Conservation (phyloP, 805 yeast genomes). For the Jamesozyma gamospora region DNA sequence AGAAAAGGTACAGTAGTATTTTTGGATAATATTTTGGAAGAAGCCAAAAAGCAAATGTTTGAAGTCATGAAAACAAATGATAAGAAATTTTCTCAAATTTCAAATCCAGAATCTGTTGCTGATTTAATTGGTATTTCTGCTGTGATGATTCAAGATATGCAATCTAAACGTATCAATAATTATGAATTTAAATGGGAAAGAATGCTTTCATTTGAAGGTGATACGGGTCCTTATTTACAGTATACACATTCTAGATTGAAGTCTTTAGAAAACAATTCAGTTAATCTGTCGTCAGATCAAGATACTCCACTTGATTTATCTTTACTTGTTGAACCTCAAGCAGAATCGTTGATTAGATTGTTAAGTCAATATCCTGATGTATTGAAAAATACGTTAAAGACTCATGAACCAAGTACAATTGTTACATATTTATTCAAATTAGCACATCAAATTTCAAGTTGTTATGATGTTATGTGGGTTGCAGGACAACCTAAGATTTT, state of each 20-base stretch:
- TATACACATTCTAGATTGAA: conserved; percentile 95
- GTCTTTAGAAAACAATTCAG: conserved; percentile 81
- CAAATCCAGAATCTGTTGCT: conserved; percentile 88
- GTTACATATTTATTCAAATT: conserved; percentile 87
- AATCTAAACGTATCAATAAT: conserved; percentile 89
- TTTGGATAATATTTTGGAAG: conserved; percentile 84
- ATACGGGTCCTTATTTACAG: conserved; percentile 96
- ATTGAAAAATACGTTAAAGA: conserved; percentile 70
- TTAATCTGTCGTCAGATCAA: conserved; percentile 34
- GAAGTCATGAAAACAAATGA: conserved; percentile 91
- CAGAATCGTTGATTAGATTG: conserved; percentile 59
- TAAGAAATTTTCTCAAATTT: conserved; percentile 83
- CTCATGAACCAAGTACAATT: conserved; percentile 83
- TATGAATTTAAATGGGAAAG: conserved; percentile 95
- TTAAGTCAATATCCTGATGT: conserved; percentile 87
- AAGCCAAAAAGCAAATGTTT: conserved; percentile 87
- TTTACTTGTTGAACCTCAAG: conserved; percentile 60
- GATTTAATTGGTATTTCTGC: conserved; percentile 94
- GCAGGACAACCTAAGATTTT: conserved; percentile 85
- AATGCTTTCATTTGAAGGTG: conserved; percentile 97
- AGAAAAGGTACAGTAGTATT: conserved; percentile 98
- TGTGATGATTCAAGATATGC: conserved; percentile 98
- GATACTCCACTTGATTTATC: conserved; percentile 42
- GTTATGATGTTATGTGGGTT: conserved; percentile 92
- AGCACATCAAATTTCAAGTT: conserved; percentile 95